These are phyloP conservation scores for Clavispora fructus DNA, from an alignment of 805 yeast species.

Conservation along the genomic window DNA sequence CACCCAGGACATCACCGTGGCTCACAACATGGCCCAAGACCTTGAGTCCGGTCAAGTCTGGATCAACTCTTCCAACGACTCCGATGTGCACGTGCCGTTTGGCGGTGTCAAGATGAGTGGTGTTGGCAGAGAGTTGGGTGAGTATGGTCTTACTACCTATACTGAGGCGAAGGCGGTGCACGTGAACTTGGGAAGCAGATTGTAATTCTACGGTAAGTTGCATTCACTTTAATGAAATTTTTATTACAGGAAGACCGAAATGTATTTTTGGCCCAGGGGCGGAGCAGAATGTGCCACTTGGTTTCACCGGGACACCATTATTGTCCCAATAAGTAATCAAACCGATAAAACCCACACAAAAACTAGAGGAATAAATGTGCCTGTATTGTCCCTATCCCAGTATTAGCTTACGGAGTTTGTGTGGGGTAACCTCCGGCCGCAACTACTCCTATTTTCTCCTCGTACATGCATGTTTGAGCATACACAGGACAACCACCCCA, in stretches of 20 bases:
- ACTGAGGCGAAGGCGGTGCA: conserved; percentile 75
- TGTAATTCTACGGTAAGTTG: conserved; percentile 15
- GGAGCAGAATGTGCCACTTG: no score
- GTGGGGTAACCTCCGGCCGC: background rate
- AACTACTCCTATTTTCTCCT: background rate
- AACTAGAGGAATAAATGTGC: background rate
- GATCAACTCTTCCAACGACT: conserved; percentile 65
- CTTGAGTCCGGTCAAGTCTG: conserved; percentile 66
- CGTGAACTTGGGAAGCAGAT: conserved; percentile 51
- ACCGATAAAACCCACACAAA: no score
- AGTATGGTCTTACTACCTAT: conserved; percentile 63
- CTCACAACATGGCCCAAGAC: conserved; percentile 57
- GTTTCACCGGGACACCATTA: no score
- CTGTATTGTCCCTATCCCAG: background rate
- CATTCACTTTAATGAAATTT: background rate
- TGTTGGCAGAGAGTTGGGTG: conserved; percentile 76
- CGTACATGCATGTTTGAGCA: background rate
- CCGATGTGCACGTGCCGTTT: conserved; percentile 63
- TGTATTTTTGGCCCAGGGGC: no score
- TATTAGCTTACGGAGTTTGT: background rate
- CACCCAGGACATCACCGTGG: conserved; percentile 60
- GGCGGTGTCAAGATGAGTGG: conserved; percentile 82
- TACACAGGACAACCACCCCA: background rate
- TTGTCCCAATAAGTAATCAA: no score
- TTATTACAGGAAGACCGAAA: background rate